Evolutionary conservation across 495 filamentous ascomycete species (phyloP).

Genomic region (Neurospora intermedia): DNA sequence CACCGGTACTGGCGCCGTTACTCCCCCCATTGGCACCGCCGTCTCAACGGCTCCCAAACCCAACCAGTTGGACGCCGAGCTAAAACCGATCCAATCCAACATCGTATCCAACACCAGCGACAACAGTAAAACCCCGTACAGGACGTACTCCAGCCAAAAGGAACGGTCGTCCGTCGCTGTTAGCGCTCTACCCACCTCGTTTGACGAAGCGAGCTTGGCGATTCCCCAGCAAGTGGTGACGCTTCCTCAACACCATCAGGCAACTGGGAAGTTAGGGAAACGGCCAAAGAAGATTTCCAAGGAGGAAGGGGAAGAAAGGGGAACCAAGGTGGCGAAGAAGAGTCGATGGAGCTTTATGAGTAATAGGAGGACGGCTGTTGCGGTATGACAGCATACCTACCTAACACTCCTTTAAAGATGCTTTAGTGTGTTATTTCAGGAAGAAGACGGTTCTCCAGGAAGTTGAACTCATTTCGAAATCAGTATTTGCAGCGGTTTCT

Average conservation of each 20-base stretch:
- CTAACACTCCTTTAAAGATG: too few relatives aligned
- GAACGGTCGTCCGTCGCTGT: background rate
- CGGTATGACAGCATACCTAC: background rate
- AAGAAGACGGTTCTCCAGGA: background rate
- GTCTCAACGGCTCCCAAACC: background rate
- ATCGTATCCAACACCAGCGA: background rate
- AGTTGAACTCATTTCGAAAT: background rate
- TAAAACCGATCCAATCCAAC: constrained; percentile 17
- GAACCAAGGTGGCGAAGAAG: constrained; percentile 12
- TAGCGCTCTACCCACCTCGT: constrained; percentile 9
- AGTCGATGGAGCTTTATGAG: constrained; percentile 17
- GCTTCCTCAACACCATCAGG: constrained; percentile 1
- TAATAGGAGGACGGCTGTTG: constrained; percentile 12
- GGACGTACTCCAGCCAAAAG: constrained; percentile 4
- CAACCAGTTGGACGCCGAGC: constrained; percentile 11
- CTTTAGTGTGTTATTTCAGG: background rate
- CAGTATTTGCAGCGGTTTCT: background rate
- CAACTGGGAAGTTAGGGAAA: constrained; percentile 11
- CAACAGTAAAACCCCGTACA: background rate
- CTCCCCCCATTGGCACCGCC: background rate
- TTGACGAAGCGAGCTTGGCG: constrained; percentile 9
- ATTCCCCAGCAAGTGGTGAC: constrained; percentile 2
- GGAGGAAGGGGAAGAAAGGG: background rate
- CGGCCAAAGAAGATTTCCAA: constrained; percentile 11
- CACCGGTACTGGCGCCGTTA: background rate